Evolutionary conservation across 257 asterid species (phyloP).

Genomic region (Verbena officinalis): DNA sequence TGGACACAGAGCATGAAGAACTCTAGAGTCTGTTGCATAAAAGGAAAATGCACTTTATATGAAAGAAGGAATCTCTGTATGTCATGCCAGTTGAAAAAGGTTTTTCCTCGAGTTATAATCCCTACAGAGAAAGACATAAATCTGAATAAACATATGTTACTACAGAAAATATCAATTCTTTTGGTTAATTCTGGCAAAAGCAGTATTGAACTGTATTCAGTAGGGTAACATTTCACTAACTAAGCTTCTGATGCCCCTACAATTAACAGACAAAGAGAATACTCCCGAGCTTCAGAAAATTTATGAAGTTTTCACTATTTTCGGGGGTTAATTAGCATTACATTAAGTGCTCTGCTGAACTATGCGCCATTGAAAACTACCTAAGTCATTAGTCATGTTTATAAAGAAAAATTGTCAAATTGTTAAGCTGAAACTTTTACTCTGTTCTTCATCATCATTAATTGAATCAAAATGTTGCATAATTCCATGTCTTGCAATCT

Average conservation of each 20-base stretch:
- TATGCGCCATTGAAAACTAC: constrained; percentile 12
- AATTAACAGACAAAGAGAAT: constrained; percentile 1
- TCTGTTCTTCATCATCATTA: neutral
- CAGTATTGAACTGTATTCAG: no score
- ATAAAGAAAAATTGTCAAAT: neutral
- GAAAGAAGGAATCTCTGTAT: neutral
- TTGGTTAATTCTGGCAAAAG: no score
- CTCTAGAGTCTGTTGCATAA: neutral
- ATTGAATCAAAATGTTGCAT: neutral
- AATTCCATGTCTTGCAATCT: constrained; percentile 11
- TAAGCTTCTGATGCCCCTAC: neutral
- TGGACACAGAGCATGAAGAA: no score
- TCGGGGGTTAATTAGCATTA: neutral
- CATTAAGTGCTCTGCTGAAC: constrained; percentile 11
- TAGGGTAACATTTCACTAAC: neutral
- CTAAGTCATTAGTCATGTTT: neutral
- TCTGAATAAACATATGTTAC: constrained; percentile 1
- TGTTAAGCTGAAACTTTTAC: neutral
- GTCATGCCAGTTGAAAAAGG: neutral
- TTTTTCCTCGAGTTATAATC: constrained; percentile 9
- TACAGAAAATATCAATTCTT: neutral
- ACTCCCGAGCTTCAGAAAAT: constrained; percentile 3
- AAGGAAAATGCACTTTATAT: neutral
- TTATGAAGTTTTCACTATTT: neutral
- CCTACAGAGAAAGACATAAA: neutral